Evolutionary conservation across 2,329 filamentous ascomycete genomes (phyloP), one percentile per base, ranked within the genome.

Genomic region (Xylaria digitata): DNA sequence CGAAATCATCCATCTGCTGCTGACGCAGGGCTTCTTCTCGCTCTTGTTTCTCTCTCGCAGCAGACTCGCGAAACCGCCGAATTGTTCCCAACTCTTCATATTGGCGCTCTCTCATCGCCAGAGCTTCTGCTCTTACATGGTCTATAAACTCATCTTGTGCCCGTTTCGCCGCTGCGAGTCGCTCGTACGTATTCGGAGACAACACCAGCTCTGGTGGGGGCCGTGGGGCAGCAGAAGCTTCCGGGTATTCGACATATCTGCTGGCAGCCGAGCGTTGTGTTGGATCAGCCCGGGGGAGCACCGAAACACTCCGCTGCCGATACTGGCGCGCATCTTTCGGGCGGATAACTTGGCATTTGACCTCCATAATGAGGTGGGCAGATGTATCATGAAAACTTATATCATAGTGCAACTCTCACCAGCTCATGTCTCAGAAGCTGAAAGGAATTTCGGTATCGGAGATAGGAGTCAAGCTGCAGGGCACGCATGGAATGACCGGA

Each of bases 261-360:
- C 43, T 50, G 19, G 63, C 9, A 19, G 50, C 19, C 50, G 43
- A 56, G 50, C 9, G 1, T 56, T 50, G 49, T 6, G 32, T 56
- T 52, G 43, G n/a, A 56, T 50, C 13, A 55, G 43, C 30, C n/a
- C 43, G 43, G 26, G 63, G 42, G 34, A 61, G 56, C 43, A 56
- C 50, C 23, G 63, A 64, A 59, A 64, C 48, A 64, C 61, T 64
- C 54, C 61, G 61, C 48, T 64, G 37, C 46, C 54, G 61, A 64
- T 48, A 43, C 46, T 64, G 54, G 30, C 48, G 61, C 46, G 61
- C 54, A 48, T 64, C 61, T 30, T 54, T 53, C 40, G 61, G 54
- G 19, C 61, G 48, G 26, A 53, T 64, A 42, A 64, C 40, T 59
- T 59, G 61, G 40, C 37, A 59, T 53, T 59, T 30, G 54, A 13